Conservation (phyloP, 208 protist genomes). For the Wallacemonas rigidus region DNA sequence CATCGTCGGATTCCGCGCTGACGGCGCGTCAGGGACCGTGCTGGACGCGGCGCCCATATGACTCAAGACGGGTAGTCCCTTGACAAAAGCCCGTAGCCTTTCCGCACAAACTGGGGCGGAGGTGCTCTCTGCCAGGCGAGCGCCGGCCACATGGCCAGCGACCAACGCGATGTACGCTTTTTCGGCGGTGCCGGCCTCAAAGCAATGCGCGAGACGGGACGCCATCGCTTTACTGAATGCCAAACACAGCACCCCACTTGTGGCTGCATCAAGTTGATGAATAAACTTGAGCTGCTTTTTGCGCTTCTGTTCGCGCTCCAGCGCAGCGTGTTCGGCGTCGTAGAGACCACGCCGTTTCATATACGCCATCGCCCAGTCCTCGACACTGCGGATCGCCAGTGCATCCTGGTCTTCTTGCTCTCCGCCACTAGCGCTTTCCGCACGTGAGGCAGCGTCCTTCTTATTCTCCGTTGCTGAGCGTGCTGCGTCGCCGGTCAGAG, state of each 20-base stretch:
- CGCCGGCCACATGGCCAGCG: slow-evolving; percentile 53
- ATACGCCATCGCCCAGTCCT: slow-evolving; percentile 49
- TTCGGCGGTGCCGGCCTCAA: slow-evolving; percentile 77
- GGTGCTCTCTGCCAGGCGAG: neutral
- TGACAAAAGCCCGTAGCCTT: neutral
- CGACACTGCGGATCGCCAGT: slow-evolving; percentile 38
- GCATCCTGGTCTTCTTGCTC: neutral
- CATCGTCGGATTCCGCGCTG: neutral
- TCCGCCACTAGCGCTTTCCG: too few species aligned
- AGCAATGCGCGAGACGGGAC: slow-evolving; percentile 76
- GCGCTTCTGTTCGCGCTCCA: slow-evolving; percentile 30
- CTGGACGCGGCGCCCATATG: neutral
- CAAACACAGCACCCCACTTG: slow-evolving; percentile 88
- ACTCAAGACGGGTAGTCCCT: neutral
- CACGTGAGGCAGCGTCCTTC: too few species aligned
- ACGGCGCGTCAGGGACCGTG: neutral
- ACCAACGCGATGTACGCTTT: slow-evolving; percentile 88
- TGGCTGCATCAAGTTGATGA: slow-evolving; percentile 92
- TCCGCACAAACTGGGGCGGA: too few species aligned
- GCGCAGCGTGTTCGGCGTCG: slow-evolving; percentile 27
- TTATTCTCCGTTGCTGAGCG: too few species aligned
- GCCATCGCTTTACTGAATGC: slow-evolving; percentile 85
- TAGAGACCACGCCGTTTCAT: slow-evolving; percentile 34
- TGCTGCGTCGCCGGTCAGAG: too few species aligned
- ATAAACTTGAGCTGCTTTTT: slow-evolving; percentile 86